Evolutionary conservation across 139 green algal genomes (phyloP).

Genomic region (Chlorella sorokiniana): DNA sequence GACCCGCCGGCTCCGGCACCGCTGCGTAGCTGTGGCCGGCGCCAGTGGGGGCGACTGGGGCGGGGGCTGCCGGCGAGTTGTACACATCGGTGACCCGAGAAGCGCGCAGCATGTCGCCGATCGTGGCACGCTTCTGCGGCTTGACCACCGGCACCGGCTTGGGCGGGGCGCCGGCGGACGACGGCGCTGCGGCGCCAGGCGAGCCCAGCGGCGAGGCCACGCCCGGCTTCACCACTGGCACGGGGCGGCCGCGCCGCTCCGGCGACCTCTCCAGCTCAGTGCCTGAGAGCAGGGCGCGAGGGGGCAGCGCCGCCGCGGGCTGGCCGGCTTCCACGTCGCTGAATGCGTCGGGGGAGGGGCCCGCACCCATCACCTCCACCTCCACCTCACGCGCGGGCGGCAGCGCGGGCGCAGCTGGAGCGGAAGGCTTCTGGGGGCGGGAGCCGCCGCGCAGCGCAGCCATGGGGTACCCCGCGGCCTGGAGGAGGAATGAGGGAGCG

Average conservation of each 20-base stretch:
- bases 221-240: slow-evolving; percentile 22
- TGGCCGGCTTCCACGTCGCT: slow-evolving; percentile 6
- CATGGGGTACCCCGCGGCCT: no score
- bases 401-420: background rate
- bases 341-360: background rate
- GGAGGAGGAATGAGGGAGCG: no score
- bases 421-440: background rate
- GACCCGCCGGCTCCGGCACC: background rate
- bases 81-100: background rate
- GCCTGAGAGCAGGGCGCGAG: slow-evolving; percentile 18
- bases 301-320: background rate
- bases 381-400: background rate
- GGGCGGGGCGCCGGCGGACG: background rate
- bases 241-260: slow-evolving; percentile 3
- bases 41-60: background rate
- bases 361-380: background rate
- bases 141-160: slow-evolving; percentile 42
- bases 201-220: background rate
- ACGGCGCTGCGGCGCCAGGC: background rate
- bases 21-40: background rate
- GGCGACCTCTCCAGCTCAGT: slow-evolving; percentile 32
- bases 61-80: background rate
- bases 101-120: slow-evolving; percentile 18
- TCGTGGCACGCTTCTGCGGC: slow-evolving; percentile 25
- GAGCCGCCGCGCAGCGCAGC: background rate